Base-by-base conservation (phyloP, 2,329 filamentous ascomycete genomes). In the Ceratocystis papillata region DNA sequence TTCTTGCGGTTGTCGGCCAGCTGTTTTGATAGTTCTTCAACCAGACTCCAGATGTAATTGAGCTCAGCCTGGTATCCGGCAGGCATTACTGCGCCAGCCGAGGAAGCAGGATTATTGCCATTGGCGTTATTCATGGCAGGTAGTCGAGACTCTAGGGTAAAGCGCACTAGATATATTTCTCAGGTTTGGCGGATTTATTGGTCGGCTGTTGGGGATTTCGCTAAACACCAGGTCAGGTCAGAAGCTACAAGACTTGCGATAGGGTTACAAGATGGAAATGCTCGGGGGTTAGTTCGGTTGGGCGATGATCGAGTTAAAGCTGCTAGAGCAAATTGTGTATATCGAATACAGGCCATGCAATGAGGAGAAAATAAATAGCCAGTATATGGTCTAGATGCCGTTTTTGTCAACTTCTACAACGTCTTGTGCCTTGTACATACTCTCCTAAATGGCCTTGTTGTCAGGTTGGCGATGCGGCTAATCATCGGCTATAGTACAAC, bases 41-140 rank as follows among this genome's bases (percentile, higher is more conserved):
- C 84, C 81, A 87, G 84, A 69, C 79, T 78, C 72, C 87, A 86
- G 71, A 87, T 85, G 74, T 85, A 84, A 72, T 85, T 86, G 68
- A 87, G 79, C 74, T 87, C 85, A 64, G 84, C 81, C 73, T 87
- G 84, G 73, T 87, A 84, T 61, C 84, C 84, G 20, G 84, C 85
- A n/a, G 84, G 84, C 17, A 82, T 85, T 15, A 84, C 83, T 57
- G 80, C 78, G 41, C 68, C 65, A 68, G 77, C 78, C 41, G 75
- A 75, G 33, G 77, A 74, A 68, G 79, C 79, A 72, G 62, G 50
- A 59, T 65, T 65, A 41, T 62, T 62, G 25, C 57, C 62, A 46
- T 65, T 67, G n/a, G 61, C 33, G 17, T 60, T 63, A 33, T 65
- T 67, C 65, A 67, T 67, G 20, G 48, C 48, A 30, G 46, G 25